Base-by-base conservation (phyloP, 2,329 filamentous ascomycete species). In the Paecilomyces variotii region DNA sequence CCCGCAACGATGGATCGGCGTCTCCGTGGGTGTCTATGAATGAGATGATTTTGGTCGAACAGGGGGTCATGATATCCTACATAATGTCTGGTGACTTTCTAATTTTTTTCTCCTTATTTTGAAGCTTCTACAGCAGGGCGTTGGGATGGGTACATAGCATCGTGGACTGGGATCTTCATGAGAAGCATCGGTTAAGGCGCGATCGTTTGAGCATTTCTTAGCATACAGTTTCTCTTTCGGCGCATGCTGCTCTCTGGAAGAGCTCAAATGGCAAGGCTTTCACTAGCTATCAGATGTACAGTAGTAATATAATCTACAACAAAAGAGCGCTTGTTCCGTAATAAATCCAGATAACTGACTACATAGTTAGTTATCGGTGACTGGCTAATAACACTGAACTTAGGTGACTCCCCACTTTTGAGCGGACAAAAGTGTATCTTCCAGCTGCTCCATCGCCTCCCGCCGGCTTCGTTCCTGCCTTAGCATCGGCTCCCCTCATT, bases 1-100 rank as follows among this genome's bases (percentile, higher is more conserved):
- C 58, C 70, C 70, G 25, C 62, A 63, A 12, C 62, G 70, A 56
- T 72, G 70, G 69, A 60, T 70, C 28, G 68, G 68, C 14, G 57
- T 71, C 19, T 68, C 69, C 2, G 62, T 66, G 63, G 60, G 50
- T 56, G 61, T 34, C 14, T n/a, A 14, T 60, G 34, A 58, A 26
- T 28, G 39, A 56, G 12, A 10, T 32, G 30, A 10, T 32, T 7
- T 32, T 10, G 11, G 2, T 32, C 5, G 30, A 10, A 32, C 11
- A 32, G 30, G 6, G 2, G 11, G 19, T 34, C 39, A 19, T 45
- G 14, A 24, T 45, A 9, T 19, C 39, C 39, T 19, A 24, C 12
- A 45, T 14, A 45, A 3, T n/a, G 39, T 45, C 12, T 9, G n/a
- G 19, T 19, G 39, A 45, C 19, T 45, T 2, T 45, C 19, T n/a